phyloP scores from a whole-genome alignment of 768 basidiomycete genomes.

The Boletus sp. region DNA sequence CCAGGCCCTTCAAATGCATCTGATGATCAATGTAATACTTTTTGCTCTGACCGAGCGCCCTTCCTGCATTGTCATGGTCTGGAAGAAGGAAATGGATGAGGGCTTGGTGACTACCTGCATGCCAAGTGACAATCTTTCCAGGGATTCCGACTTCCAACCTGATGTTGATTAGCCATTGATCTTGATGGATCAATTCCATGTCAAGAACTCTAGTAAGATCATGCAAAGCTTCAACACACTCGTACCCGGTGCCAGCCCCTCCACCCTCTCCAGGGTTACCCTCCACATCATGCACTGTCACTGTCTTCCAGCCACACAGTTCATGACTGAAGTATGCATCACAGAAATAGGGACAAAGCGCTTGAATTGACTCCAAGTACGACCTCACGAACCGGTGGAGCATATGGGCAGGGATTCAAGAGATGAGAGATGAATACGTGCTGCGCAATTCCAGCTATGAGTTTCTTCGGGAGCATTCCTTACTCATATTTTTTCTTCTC shows the following conservation, averaged over 20 bases:
- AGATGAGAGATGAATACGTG: neutral
- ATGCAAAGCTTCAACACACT: neutral
- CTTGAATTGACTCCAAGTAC: neutral
- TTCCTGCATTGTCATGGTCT: rapidly evolving
- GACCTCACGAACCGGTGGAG: rapidly evolving
- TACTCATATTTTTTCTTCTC: too few species aligned
- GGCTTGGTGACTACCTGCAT: neutral
- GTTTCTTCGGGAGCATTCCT: too few species aligned
- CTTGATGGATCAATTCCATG: neutral
- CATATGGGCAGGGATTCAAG: neutral
- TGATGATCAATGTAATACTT: neutral
- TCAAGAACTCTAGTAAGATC: neutral
- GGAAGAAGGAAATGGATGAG: neutral
- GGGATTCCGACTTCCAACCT: neutral
- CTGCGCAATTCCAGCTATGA: neutral
- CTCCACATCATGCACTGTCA: neutral
- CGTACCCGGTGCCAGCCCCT: neutral
- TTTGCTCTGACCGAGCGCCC: rapidly evolving
- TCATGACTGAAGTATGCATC: slow-evolving; percentile 13
- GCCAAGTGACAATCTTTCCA: neutral
- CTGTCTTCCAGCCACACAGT: slow-evolving; percentile 8
- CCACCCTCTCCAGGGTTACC: neutral
- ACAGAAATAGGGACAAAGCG: neutral
- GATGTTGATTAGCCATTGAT: neutral
- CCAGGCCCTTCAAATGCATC: slow-evolving; percentile 7